Base-by-base conservation (phyloP, 1,139 yeast species). In the Yamadazyma triangularis region DNA sequence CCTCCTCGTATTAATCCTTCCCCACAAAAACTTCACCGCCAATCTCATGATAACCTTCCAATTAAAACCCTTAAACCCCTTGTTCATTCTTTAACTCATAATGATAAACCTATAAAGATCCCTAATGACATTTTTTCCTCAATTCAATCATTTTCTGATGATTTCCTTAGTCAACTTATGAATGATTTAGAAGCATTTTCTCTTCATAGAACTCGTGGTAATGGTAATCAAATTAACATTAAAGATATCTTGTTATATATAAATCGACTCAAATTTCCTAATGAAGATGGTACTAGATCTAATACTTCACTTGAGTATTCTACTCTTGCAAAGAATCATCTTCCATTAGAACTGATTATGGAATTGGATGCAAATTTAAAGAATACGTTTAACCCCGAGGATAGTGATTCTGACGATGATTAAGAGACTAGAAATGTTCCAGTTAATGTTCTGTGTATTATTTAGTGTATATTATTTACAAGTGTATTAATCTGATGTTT, bases 261-360 rank as follows among this genome's bases (percentile, higher is more conserved):
- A 29, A 58, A 58, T 28, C 43, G 70, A 28, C 51, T 62, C n/a
- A 58, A 53, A 20, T 51, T 58, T 33, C 45, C 49, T 2, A 45
- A 51, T 2, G 29, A 36, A 1, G 45, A 42, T n/a, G 46, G 45
- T 2, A 34, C 42, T 8, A 33, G 45, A 23, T 46, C 38, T 12
- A 35, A 36, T 15, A 55, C 51, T 23, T 40, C 53, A 2, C 50
- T 52, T 16, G 47, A 39, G 19, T 54, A 61, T 12, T 51, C 65
- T 1, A 42, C 39, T n/a, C 43, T 66, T 12, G 73, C 72, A 0
- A 58, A 56, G 26, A 49, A 48, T 9, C 53, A 56, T 25, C 43
- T 66, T 19, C 73, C 73, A 0, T 51, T 65, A 22, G 73, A 67
- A 34, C 36, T 49, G 22, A 43, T 66, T 22, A 48, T 64, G 27